Evolutionary conservation across 1,284 basidiomycete genomes (phyloP).

Genomic region (Puccinia novopanici): DNA sequence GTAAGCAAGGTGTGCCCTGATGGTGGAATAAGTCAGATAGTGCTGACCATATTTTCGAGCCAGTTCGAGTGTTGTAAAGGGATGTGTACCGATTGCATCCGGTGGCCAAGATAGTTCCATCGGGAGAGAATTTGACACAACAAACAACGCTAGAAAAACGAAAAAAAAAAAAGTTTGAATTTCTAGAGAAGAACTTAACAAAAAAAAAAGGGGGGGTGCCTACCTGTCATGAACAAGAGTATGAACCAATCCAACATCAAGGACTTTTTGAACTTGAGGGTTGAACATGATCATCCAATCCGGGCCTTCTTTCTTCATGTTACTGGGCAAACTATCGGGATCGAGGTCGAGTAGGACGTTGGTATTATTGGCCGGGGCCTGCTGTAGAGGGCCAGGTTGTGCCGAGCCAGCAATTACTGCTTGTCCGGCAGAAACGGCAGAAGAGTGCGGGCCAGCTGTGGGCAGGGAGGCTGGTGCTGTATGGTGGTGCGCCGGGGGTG

Average conservation of each 20-base stretch:
- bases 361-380: slow-evolving; percentile 16
- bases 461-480: background rate
- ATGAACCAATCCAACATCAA: slow-evolving; percentile 87
- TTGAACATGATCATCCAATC: slow-evolving; percentile 98
- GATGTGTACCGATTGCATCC: slow-evolving; percentile 88
- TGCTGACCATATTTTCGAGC: slow-evolving; percentile 72
- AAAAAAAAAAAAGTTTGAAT: too few species aligned
- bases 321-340: slow-evolving; percentile 63
- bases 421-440: background rate
- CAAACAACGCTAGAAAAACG: slow-evolving; percentile 73
- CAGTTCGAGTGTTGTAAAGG: slow-evolving; percentile 84
- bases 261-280: slow-evolving; percentile 73
- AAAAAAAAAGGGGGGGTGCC: too few species aligned
- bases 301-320: slow-evolving; percentile 73
- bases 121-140: slow-evolving; percentile 84
- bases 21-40: slow-evolving; percentile 9
- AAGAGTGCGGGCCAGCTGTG: background rate
- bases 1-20: background rate
- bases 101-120: slow-evolving; percentile 83
- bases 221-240: slow-evolving; percentile 84
- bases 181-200: background rate
- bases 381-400: background rate
- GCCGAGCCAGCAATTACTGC: background rate
- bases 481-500: background rate
- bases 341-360: slow-evolving; percentile 62